Percentiles rank a stretch among this genome's conserved stretches.
These are phyloP conservation scores for Chlorella vulgaris DNA, from an alignment of 139 green algal genomes.

Conservation along the genomic window DNA sequence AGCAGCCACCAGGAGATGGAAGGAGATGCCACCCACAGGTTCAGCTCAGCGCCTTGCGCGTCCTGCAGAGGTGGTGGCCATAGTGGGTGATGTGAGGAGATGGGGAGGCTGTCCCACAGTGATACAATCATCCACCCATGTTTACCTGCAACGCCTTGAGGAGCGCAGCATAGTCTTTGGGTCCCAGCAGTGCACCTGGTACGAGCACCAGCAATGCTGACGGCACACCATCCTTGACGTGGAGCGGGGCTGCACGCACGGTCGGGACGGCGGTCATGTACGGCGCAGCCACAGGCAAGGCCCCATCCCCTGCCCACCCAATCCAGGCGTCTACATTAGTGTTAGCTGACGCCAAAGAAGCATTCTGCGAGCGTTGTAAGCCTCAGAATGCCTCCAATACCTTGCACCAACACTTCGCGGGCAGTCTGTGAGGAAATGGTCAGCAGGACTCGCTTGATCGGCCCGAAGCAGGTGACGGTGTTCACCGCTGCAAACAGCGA, in stretches of 20 bases:
- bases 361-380: too few species aligned
- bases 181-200: constrained; percentile 6
- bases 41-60: background rate
- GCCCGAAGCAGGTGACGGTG: too few species aligned
- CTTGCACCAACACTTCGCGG: background rate
- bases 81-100: background rate
- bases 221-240: background rate
- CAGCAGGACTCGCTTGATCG: too few species aligned
- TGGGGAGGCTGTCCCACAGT: background rate
- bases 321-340: too few species aligned
- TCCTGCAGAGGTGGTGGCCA: background rate
- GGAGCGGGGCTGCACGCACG: background rate
- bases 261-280: too few species aligned
- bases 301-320: too few species aligned
- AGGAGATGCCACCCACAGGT: constrained; percentile 16
- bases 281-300: too few species aligned
- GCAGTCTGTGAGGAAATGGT: too few species aligned
- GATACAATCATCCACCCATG: background rate
- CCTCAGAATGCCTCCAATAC: too few species aligned
- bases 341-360: too few species aligned
- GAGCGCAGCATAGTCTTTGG: constrained; percentile 31
- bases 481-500: too few species aligned
- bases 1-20: constrained; percentile 13
- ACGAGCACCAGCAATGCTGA: constrained; percentile 13
- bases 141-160: background rate